Evolutionary conservation across 495 filamentous ascomycete species (phyloP), one percentile per base, ranked within the genome.

Genomic region (Aspergillus sclerotioniger): DNA sequence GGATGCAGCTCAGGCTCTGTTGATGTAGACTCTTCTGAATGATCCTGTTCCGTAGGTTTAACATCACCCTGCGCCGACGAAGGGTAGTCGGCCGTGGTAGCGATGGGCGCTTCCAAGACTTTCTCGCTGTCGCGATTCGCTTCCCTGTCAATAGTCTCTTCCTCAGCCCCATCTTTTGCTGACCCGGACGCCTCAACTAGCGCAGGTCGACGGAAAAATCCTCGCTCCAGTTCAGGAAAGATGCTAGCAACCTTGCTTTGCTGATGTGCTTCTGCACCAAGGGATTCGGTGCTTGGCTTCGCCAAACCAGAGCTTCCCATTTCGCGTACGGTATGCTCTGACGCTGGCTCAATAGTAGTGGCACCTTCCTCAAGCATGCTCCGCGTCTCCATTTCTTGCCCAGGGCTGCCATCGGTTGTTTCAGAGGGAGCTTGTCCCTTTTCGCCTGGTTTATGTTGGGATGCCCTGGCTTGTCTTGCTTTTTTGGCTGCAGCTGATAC

Each of bases 101-200:
- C 63, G 47, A 71, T 56, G 46, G 79, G 77, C 61, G 81, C 80
- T 64, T 81, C 81, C 63, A 67, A 72, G 61, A 82, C 71, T 64
- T 77, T 71, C 61, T 72, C 79, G 57, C 77, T 78, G 54, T 82
- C 79, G 61, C 80, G 74, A 73, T 73, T 73, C 44, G 63, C 63
- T 74, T 65, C 60, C 54, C 67, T 53, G 61, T 73, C 71, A 63
- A 56, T 54, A 60, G 70, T 71, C 76, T 80, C 70, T 77, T 77
- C 70, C 76, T 80, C 65, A 76, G 71, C 71, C 67, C 69, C 70
- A 72, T 76, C 73, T 71, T 76, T 76, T 75, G 63, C 65, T 62
- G 68, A 67, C 67, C 64, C 59, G 35, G 62, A 20, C 41, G 48
- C 28, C 37, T 64, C 61, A 19, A 61, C 64, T 31, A 66, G 20